Evolutionary conservation across 1,139 yeast species (phyloP), one percentile per base, ranked within the genome.

Genomic region (Taphrina deformans): DNA sequence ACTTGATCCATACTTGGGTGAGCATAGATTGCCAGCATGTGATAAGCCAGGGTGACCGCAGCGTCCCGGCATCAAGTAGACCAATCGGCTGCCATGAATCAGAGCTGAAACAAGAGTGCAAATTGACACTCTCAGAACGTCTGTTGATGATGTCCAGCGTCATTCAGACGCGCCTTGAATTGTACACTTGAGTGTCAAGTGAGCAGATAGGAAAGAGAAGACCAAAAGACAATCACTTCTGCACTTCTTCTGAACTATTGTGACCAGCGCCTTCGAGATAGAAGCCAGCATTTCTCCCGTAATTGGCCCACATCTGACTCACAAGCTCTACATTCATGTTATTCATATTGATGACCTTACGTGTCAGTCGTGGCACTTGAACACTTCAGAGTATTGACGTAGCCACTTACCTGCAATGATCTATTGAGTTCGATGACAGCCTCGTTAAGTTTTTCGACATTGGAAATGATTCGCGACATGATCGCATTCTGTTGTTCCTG

Each of bases 401-500:
- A 12, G 7, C 16, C n/a, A 12, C 78, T 10, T 70, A 77, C 80
- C 68, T 82, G 83, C 41, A 88, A 76, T 14, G 84, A 78, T 65
- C 80, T 77, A 74, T 89, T 90, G 72, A 89, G 79, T 6, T 83
- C 82, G 10, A 79, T 81, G 2, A 89, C 84, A 18, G 92, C 86
- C 70, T 87, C 89, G 73, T 88, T 89, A 69, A 89, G 78, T 68
- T 85, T 80, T 73, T 87, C 91, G 75, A 89, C 85, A 70, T 89
- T 89, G 73, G 83, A 84, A 65, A 88, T 85, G 41, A 90, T 88
- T 69, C 97, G 83, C 26, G 90, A 83, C 67, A 89, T 79, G 50
- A 90, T 79, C 18, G 91, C 91, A 69, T 84, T 87, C 72, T 91
- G 97, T 7, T 85, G 89, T 73, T 88, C 89, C 72, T 89, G 96